A percentile compares a stretch with the other conserved stretches of the same genome.
Evolutionary conservation across 108 stramenopile species (phyloP).

Genomic region (Discostella pseudostelligera): DNA sequence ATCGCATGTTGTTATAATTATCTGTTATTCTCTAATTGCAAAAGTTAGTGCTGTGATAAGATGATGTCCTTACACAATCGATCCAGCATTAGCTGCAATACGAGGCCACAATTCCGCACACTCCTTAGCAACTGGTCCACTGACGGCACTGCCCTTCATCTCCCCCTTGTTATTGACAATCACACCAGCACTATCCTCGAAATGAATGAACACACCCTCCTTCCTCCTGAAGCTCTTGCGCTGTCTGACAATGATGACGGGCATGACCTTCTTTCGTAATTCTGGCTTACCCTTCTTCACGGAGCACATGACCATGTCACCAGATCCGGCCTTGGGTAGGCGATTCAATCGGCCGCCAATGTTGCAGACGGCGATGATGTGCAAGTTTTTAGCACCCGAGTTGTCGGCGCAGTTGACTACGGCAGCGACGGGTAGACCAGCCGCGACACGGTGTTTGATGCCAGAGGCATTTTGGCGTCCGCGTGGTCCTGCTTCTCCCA

Average conservation of each 20-base stretch:
- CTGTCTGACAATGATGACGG: conserved; percentile 97
- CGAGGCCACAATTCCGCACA: conserved; percentile 99
- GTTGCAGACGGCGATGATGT: conserved; percentile 98
- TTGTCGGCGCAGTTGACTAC: conserved; percentile 99
- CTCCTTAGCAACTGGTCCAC: conserved; percentile 99
- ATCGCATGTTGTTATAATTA: neutral
- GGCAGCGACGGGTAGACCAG: conserved; percentile 98
- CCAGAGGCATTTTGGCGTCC: conserved; percentile 90
- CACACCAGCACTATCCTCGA: conserved; percentile 99
- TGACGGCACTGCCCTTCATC: conserved; percentile 99
- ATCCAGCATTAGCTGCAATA: conserved; percentile 98
- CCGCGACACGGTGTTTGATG: conserved; percentile 98
- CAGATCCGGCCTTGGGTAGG: conserved; percentile 94
- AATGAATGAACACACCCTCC: conserved; percentile 99
- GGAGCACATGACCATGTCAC: conserved; percentile 99
- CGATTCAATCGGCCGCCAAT: conserved; percentile 98
- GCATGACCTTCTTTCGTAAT: conserved; percentile 99
- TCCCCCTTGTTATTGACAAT: conserved; percentile 99
- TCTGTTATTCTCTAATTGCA: neutral
- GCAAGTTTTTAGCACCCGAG: conserved; percentile 99
- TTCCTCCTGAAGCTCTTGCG: conserved; percentile 99
- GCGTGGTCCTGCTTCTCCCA: conserved; percentile 60
- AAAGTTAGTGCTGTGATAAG: neutral
- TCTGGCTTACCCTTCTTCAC: conserved; percentile 99
- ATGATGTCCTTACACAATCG: conserved; percentile 93